Base-by-base conservation (phyloP, 2,329 filamentous ascomycete species). In the Sclerotinia subarctica region DNA sequence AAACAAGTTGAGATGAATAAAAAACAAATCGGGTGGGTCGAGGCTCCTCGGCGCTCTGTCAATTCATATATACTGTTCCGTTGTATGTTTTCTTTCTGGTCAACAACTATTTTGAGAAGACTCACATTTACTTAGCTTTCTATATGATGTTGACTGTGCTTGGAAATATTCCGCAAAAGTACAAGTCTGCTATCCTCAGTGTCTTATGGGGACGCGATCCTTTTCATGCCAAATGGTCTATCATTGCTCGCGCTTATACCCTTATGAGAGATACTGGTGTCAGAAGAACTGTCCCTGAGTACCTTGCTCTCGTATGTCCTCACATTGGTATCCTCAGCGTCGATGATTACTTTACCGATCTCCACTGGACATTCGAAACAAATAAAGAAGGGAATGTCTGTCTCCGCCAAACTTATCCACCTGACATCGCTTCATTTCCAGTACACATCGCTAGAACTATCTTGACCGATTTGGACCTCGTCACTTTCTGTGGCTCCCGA, bases 151-250 rank as follows among this genome's bases (percentile, higher is more conserved):
- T 56, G 53, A 38, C 19, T 38, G 53, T 38, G 29, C 53, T 56
- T 56, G 53, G 53, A 21, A 53, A 58, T 13, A 60, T 69, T 42
- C 70, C 70, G 59, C 73, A 75, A 58, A 74, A 73, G 53, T 68
- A 73, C 32, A 70, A 70, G 19, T 75, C 72, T 17, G 53, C 52
- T 2, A 60, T 68, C 44, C 67, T 73, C 46, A 74, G 69, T 35
- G 24, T 59, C 4, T 59, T 74, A 38, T 74, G 72, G 71, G 59
- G 71, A 42, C 17, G 65, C 6, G 72, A 73, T 58, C 71, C 70
- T 11, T 74, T 74, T 67, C 69, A 72, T 29, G 70, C 69, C 17
- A 74, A 73, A 59, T 75, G 72, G 71, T 44, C 67, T 7, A 71
- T 73, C 5, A 32, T 74, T 51, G 73, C 74, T 6, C 68, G 67